Evolutionary conservation across 345 rosid species (phyloP).

Genomic region (Dovyalis caffra): DNA sequence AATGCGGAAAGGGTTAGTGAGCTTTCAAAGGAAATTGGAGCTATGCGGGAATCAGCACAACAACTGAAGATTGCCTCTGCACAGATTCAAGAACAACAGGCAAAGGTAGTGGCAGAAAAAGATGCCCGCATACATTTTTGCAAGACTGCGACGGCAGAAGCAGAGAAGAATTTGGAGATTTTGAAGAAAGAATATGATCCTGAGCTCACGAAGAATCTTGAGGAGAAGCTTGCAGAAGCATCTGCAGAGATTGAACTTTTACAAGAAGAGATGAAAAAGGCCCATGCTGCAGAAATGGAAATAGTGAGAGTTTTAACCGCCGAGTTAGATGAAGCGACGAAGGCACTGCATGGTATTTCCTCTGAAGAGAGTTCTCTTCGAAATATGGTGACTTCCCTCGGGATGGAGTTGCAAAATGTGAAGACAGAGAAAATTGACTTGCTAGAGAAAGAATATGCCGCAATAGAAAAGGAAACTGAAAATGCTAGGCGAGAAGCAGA

Average conservation of each 20-base stretch:
- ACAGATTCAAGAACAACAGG: constrained; percentile 47
- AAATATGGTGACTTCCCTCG: constrained; percentile 38
- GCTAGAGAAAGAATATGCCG: constrained; percentile 11
- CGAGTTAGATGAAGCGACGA: constrained; percentile 73
- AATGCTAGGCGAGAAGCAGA: constrained; percentile 42
- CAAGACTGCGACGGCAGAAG: constrained; percentile 46
- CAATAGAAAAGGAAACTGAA: constrained; percentile 10
- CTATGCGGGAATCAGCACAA: constrained; percentile 53
- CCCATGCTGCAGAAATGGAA: constrained; percentile 60
- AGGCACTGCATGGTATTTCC: constrained; percentile 52
- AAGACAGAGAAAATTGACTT: constrained; percentile 38
- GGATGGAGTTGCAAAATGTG: constrained; percentile 55
- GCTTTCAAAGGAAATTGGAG: constrained; percentile 56
- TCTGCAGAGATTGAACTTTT: constrained; percentile 61
- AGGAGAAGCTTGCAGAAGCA: constrained; percentile 47
- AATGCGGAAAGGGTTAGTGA: constrained; percentile 44
- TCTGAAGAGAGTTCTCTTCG: constrained; percentile 63
- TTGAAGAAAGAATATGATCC: constrained; percentile 53
- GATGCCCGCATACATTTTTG: constrained; percentile 39
- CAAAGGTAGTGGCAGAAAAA: constrained; percentile 41
- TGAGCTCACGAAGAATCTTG: constrained; percentile 44
- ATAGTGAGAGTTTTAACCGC: constrained; percentile 44
- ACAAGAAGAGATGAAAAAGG: constrained; percentile 60
- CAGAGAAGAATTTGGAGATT: constrained; percentile 36
- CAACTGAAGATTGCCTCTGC: constrained; percentile 53